Conservation (phyloP, 495 filamentous ascomycete species). For the Neurospora sp. region DNA sequence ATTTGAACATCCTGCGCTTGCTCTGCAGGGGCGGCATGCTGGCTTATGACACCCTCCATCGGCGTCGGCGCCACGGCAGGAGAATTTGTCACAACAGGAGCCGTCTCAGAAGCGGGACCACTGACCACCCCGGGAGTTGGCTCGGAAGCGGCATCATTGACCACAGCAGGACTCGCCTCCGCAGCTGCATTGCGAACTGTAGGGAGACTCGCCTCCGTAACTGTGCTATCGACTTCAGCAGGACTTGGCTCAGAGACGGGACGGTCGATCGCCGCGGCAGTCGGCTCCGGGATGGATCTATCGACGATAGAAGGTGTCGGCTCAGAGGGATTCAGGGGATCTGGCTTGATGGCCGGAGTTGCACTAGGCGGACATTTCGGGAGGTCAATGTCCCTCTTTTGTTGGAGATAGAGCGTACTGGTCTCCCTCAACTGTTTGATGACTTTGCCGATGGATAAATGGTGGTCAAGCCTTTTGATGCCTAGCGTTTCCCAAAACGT, state of each 20-base stretch:
- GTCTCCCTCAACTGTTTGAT: constrained; percentile 19
- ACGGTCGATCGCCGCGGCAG: neutral
- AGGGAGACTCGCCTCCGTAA: neutral
- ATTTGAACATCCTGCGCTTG: neutral
- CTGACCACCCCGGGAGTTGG: neutral
- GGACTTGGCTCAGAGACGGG: neutral
- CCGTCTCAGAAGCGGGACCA: neutral
- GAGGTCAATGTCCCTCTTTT: neutral
- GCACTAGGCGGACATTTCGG: neutral
- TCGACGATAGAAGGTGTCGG: neutral
- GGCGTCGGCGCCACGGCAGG: neutral
- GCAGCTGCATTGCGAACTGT: neutral
- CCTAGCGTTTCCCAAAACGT: constrained; percentile 21
- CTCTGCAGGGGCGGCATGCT: neutral
- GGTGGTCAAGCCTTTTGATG: constrained; percentile 25
- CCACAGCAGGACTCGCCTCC: neutral
- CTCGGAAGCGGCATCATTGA: neutral
- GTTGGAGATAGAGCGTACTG: constrained; percentile 19
- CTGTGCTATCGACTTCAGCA: neutral
- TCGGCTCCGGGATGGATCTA: neutral
- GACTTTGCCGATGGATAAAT: constrained; percentile 20
- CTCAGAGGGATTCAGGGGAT: neutral
- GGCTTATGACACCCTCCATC: neutral
- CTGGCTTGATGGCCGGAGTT: neutral
- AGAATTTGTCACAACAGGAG: neutral